Percentiles rank a stretch among this genome's conserved stretches.
phyloP scores from a whole-genome alignment of 2,329 filamentous ascomycete species.

The Xylaria arbuscula region DNA sequence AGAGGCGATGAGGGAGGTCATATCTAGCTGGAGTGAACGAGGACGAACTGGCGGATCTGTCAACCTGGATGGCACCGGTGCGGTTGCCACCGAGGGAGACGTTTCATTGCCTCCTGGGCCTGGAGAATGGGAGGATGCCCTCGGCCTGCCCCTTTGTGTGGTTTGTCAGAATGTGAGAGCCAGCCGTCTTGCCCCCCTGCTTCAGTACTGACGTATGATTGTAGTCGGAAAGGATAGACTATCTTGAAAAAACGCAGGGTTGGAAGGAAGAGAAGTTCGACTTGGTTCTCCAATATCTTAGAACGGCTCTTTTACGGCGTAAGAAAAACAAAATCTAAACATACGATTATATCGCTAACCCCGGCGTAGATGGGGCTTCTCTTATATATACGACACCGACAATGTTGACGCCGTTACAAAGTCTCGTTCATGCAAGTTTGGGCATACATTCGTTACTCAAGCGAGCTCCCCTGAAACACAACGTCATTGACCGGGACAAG shows the following conservation, averaged over 20 bases:
- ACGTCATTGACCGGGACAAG: constrained; percentile 93
- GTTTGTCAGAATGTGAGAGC: constrained; percentile 88
- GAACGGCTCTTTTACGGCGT: constrained; percentile 90
- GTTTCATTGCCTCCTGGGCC: constrained; percentile 82
- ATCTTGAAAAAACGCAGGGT: constrained; percentile 85
- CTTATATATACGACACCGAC: constrained; percentile 87
- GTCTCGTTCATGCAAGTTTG: constrained; percentile 84
- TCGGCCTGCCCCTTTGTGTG: constrained; percentile 88
- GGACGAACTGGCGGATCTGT: constrained; percentile 72
- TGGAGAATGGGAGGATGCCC: constrained; percentile 91
- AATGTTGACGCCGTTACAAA: constrained; percentile 79
- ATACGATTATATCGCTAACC: neutral
- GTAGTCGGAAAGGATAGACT: constrained; percentile 88
- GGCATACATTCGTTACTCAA: constrained; percentile 87
- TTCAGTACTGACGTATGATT: constrained; percentile 36
- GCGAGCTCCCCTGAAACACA: constrained; percentile 82
- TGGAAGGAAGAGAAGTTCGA: constrained; percentile 99
- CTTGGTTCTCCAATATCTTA: constrained; percentile 90
- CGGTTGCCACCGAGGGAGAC: constrained; percentile 71
- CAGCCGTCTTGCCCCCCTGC: constrained; percentile 33
- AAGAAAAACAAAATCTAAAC: constrained; percentile 50
- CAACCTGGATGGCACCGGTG: constrained; percentile 70
- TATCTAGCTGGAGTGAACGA: constrained; percentile 81
- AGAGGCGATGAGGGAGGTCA: constrained; percentile 86
- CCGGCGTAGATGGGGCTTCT: constrained; percentile 76